Percentiles rank a stretch among this genome's conserved stretches.
These are phyloP conservation scores for Aspergillus ochraceus DNA, from an alignment of 2,329 filamentous ascomycete genomes.

Conservation along the genomic window DNA sequence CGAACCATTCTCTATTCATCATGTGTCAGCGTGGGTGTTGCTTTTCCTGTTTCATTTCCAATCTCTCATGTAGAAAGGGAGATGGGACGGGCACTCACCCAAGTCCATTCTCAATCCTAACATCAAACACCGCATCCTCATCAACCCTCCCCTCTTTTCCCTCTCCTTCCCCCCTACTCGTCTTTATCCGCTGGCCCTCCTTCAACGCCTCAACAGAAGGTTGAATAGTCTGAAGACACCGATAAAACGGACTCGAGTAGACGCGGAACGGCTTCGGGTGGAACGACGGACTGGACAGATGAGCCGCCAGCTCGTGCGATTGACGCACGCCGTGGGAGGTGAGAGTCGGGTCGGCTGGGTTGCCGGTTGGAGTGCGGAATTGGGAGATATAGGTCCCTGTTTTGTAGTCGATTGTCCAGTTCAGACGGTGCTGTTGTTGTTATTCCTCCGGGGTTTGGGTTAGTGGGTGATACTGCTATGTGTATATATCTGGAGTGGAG, in stretches of 20 bases:
- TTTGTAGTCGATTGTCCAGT: constrained; percentile 79
- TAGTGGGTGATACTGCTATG: neutral
- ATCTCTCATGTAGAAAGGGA: too few species aligned
- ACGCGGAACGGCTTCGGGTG: constrained; percentile 52
- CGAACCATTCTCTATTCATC: constrained; percentile 78
- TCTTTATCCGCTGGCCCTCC: constrained; percentile 18
- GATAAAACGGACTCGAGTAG: constrained; percentile 84
- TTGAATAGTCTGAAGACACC: constrained; percentile 79
- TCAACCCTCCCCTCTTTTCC: constrained; percentile 35
- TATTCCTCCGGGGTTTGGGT: neutral
- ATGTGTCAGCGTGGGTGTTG: neutral
- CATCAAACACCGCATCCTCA: constrained; percentile 34
- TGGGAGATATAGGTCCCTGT: constrained; percentile 75
- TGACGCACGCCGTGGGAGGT: constrained; percentile 85
- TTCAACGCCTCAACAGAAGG: constrained; percentile 55
- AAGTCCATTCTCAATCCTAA: constrained; percentile 54
- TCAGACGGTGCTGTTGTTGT: constrained; percentile 79
- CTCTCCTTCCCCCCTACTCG: constrained; percentile 5
- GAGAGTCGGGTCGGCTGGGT: constrained; percentile 82
- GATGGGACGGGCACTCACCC: constrained; percentile 39
- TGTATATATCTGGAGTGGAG: neutral
- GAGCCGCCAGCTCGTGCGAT: constrained; percentile 68
- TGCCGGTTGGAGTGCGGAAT: constrained; percentile 80
- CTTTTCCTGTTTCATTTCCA: neutral
- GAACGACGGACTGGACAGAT: constrained; percentile 32